Evolutionary conservation across 2,329 filamentous ascomycete genomes (phyloP).

Genomic region (Pseudocercospora cruenta): DNA sequence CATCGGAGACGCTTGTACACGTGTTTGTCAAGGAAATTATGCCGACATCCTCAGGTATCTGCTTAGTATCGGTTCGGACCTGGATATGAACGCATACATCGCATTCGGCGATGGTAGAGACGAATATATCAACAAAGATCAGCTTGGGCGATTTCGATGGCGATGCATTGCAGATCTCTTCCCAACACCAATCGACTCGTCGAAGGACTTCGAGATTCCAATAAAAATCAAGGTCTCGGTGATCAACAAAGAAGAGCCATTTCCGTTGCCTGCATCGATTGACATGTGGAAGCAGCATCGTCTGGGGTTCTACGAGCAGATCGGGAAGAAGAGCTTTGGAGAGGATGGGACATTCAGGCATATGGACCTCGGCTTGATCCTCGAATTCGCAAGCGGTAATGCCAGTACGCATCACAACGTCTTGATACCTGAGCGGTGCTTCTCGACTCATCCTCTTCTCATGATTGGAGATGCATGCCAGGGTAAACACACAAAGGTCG

Average conservation of each 20-base stretch:
- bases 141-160: background rate
- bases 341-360: background rate
- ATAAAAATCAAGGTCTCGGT: background rate
- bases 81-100: background rate
- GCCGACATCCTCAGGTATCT: background rate
- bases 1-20: background rate
- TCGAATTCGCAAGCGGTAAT: background rate
- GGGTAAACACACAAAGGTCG: background rate
- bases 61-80: background rate
- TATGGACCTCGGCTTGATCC: background rate
- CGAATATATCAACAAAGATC: background rate
- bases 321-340: background rate
- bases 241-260: background rate
- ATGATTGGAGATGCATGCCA: background rate
- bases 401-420: background rate
- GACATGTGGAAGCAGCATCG: background rate
- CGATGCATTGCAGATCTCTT: background rate
- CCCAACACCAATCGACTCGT: background rate
- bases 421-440: background rate
- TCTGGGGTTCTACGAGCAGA: background rate
- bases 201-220: background rate
- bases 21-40: background rate
- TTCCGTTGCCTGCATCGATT: background rate
- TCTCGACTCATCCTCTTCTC: background rate
- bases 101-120: conserved; percentile 1